phyloP scores from a whole-genome alignment of 352 stramenopile genomes.

The Phytophthora sp. region DNA sequence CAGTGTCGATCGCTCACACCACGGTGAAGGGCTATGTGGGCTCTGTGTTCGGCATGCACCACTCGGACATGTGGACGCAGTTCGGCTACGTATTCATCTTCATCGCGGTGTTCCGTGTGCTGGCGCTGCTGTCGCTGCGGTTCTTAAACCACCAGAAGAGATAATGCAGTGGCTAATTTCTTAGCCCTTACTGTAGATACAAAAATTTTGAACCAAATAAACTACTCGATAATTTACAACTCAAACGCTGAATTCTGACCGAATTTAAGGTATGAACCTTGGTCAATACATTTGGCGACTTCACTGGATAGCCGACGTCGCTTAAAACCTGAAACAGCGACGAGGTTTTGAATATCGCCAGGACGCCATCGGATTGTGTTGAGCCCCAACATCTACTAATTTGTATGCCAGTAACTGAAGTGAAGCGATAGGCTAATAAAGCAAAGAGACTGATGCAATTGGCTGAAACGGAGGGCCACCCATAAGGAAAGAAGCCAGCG shows the following conservation, averaged over 20 bases:
- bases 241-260: no score
- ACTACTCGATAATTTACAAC: conserved; percentile 19
- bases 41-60: conserved; percentile 27
- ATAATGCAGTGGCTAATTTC: conserved; percentile 18
- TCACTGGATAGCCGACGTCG: no score
- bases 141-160: conserved; percentile 48
- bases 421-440: no score
- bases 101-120: conserved; percentile 30
- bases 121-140: conserved; percentile 38
- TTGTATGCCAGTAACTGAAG: no score
- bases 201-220: conserved; percentile 20
- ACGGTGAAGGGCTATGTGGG: conserved; percentile 38
- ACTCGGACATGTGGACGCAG: conserved; percentile 29
- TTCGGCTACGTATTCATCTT: conserved; percentile 33
- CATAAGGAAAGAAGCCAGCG: neutral
- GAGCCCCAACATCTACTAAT: no score
- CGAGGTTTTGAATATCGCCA: no score
- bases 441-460: no score
- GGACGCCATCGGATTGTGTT: no score
- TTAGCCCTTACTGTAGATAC: no score
- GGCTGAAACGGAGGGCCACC: neutral
- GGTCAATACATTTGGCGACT: no score
- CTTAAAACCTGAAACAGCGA: no score
- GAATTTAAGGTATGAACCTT: no score
- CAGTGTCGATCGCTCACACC: conserved; percentile 22